Conservation (phyloP, 73 alveolate genomes). For the Durusdinium trenchii region DNA sequence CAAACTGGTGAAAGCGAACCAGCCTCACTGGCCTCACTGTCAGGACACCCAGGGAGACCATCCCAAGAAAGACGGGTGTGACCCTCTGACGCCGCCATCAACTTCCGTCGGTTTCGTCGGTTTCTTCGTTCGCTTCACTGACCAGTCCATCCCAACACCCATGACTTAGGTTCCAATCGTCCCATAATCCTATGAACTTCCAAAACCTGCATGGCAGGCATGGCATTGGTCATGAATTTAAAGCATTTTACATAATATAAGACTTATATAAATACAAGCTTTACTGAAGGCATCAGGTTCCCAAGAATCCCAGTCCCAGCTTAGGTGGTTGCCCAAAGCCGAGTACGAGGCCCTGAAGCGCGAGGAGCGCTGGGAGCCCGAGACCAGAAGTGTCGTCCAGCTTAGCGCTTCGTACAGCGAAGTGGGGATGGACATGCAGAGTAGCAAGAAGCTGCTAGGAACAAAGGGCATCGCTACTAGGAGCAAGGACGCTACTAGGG, state of each 20-base stretch:
- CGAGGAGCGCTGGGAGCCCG: neutral
- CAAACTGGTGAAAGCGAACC: no score
- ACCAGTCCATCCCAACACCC: no score
- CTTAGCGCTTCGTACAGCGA: neutral
- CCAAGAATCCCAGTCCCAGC: neutral
- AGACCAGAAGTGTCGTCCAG: neutral
- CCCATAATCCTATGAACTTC: no score
- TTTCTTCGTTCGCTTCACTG: no score
- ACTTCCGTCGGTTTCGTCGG: no score
- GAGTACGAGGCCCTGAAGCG: constrained; percentile 58
- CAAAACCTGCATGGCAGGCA: neutral
- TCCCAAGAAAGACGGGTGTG: constrained; percentile 25
- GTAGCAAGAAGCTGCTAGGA: neutral
- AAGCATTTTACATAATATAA: neutral
- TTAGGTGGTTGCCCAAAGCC: constrained; percentile 44
- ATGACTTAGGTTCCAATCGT: no score
- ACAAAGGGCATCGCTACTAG: no score
- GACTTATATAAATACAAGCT: neutral
- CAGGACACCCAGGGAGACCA: constrained; percentile 14
- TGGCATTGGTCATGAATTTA: neutral
- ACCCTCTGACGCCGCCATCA: neutral
- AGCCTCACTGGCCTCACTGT: no score
- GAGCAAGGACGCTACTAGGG: no score
- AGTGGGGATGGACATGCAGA: neutral
- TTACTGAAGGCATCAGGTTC: neutral